Evolutionary conservation across 495 filamentous ascomycete genomes (phyloP).

Genomic region (Entonaema liquescens): DNA sequence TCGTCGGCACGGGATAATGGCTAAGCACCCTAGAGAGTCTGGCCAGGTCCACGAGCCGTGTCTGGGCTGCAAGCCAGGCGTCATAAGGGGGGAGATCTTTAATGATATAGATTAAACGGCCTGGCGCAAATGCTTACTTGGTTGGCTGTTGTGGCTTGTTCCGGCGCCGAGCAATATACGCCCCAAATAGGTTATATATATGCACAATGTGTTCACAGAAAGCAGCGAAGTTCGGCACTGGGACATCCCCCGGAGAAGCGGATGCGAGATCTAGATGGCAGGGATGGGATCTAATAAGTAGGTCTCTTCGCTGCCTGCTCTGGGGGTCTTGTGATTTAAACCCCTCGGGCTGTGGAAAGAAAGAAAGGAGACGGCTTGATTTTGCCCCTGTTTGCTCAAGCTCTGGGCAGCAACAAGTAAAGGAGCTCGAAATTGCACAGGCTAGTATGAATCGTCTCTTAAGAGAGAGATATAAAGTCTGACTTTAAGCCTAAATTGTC

Average conservation of each 20-base stretch:
- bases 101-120: constrained; percentile 33
- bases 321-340: constrained; percentile 9
- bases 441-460: neutral
- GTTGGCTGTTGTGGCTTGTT: constrained; percentile 28
- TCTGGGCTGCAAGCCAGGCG: neutral
- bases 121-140: constrained; percentile 4
- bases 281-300: neutral
- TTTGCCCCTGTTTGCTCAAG: neutral
- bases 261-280: constrained; percentile 34
- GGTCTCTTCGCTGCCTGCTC: neutral
- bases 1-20: constrained; percentile 11
- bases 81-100: constrained; percentile 22
- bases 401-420: neutral
- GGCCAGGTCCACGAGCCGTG: constrained; percentile 20
- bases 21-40: constrained; percentile 10
- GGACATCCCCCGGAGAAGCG: constrained; percentile 26
- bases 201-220: constrained; percentile 28
- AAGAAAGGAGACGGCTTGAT: neutral
- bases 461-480: neutral
- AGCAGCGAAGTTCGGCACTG: constrained; percentile 25
- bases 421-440: neutral
- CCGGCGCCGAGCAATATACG: constrained; percentile 27
- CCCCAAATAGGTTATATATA: constrained; percentile 27
- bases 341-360: neutral
- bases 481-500: neutral